Evolutionary conservation across 2,329 filamentous ascomycete species (phyloP).

Genomic region (Penicillium aurantiogriseum): DNA sequence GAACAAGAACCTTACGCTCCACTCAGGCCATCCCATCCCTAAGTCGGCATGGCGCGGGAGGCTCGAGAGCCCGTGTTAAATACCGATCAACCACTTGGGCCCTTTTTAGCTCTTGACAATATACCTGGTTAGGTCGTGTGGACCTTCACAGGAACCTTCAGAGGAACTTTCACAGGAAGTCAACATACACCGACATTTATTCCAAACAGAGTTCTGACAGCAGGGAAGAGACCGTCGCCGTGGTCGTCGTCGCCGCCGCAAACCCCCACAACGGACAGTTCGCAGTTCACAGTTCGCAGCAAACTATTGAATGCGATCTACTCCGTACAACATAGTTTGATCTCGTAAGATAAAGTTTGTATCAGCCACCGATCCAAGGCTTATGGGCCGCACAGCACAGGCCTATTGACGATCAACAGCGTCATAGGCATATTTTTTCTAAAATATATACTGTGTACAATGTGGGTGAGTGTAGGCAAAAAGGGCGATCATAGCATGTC

Average conservation of each 20-base stretch:
- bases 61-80: conserved; percentile 16
- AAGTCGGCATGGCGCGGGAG: conserved; percentile 8
- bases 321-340: no score
- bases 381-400: conserved; percentile 11
- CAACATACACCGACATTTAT: conserved; percentile 9
- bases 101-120: conserved; percentile 8
- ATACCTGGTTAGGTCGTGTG: conserved; percentile 1
- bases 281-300: not conserved
- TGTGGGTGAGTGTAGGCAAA: not conserved
- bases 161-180: not conserved
- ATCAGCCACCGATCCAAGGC: conserved; percentile 10
- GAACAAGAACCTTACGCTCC: conserved; percentile 15
- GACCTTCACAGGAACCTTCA: not conserved
- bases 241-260: not conserved
- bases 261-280: not conserved
- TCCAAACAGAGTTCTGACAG: not conserved
- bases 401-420: not conserved
- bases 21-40: not conserved
- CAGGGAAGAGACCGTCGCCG: not conserved
- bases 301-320: not conserved
- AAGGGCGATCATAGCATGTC: not conserved
- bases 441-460: not conserved
- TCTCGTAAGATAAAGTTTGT: conserved; percentile 15
- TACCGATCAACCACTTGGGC: conserved; percentile 16
- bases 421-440: not conserved